These are phyloP conservation scores for Magnaporthiopsis rhizophila DNA, from an alignment of 2,329 filamentous ascomycete genomes.

Conservation along the genomic window DNA sequence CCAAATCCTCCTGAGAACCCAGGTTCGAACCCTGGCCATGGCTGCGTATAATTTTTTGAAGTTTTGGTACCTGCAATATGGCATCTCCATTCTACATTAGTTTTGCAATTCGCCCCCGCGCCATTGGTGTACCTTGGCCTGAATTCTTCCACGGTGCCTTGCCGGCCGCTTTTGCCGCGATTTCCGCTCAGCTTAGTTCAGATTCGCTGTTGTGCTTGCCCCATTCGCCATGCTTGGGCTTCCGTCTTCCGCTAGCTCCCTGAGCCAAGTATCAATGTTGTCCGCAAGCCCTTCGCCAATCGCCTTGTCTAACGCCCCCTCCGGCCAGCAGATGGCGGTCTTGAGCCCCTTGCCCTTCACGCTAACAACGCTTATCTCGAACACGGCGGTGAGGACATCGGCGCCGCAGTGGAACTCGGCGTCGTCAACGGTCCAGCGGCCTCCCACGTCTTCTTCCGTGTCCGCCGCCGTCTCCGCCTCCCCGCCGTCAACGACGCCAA, in stretches of 20 bases:
- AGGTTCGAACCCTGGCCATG: constrained; percentile 4
- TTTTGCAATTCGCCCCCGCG: too few relatives aligned
- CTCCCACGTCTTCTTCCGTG: neutral
- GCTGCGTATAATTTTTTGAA: neutral
- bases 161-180: too few relatives aligned
- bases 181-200: too few relatives aligned
- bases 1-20: constrained; percentile 1
- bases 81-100: too few relatives aligned
- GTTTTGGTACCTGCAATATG: neutral
- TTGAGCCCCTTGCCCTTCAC: neutral
- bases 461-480: neutral
- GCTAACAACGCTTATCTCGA: constrained; percentile 1
- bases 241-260: neutral
- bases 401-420: neutral
- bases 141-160: too few relatives aligned
- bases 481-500: neutral
- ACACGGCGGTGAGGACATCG: neutral
- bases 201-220: neutral
- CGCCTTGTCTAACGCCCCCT: neutral
- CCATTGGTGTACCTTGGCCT: too few relatives aligned
- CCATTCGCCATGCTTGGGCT: neutral
- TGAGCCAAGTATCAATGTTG: neutral
- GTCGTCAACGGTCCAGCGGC: neutral
- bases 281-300: neutral
- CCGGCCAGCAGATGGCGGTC: neutral